These are phyloP conservation scores for Arachis stenosperma DNA, from an alignment of 306 rosid species.

Conservation along the genomic window DNA sequence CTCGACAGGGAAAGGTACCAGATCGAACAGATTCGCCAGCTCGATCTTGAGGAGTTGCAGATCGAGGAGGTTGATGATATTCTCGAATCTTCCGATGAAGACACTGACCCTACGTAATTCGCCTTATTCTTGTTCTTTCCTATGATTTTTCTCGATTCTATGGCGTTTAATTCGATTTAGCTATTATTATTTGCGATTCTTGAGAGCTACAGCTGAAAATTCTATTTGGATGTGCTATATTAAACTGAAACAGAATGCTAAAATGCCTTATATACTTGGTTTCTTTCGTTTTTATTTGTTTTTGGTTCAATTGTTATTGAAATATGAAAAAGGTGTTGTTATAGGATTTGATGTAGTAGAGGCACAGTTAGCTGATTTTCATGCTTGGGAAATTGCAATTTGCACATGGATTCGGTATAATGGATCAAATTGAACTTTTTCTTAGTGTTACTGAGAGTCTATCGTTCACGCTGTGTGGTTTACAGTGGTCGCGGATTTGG, in stretches of 20 bases:
- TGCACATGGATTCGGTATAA: not conserved
- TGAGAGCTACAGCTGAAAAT: not conserved
- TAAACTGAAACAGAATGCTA: not conserved
- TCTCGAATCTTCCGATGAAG: conserved; percentile 57
- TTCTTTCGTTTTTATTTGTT: not conserved
- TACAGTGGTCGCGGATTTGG: conserved; percentile 44
- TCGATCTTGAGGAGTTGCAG: conserved; percentile 83
- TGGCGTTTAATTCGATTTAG: not conserved
- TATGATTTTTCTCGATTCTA: not conserved
- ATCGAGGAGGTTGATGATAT: conserved; percentile 78
- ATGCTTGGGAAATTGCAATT: not conserved
- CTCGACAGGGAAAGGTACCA: conserved; percentile 76
- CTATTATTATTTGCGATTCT: not conserved
- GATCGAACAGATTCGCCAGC: conserved; percentile 87
- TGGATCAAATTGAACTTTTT: conserved; percentile 13
- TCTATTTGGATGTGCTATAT: not conserved
- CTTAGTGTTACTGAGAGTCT: conserved; percentile 2
- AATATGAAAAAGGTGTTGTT: not conserved
- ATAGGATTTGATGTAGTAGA: not conserved
- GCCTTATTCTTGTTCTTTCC: not conserved
- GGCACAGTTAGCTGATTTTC: not conserved
- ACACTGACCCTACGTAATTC: conserved; percentile 53
- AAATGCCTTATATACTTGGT: not conserved
- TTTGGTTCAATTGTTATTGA: not conserved
- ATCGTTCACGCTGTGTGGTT: conserved; percentile 28